These are phyloP conservation scores for Pyricularia grisea DNA, from an alignment of 2,329 filamentous ascomycete genomes.

Conservation along the genomic window DNA sequence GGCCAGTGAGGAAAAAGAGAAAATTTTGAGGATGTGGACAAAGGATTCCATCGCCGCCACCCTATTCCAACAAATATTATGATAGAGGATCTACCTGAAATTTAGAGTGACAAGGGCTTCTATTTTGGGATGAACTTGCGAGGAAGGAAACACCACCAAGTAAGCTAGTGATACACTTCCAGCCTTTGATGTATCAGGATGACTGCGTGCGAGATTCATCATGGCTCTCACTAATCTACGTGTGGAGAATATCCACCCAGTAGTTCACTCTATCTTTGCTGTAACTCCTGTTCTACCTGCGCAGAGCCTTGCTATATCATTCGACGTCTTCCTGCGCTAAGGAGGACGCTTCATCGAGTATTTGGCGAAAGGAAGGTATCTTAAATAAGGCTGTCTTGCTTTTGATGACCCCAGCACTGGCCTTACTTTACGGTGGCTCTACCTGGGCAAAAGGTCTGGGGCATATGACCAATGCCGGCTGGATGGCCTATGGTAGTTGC, in stretches of 20 bases:
- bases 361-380: background rate
- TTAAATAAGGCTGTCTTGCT: background rate
- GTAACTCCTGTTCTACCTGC: background rate
- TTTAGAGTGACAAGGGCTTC: background rate
- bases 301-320: background rate
- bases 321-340: background rate
- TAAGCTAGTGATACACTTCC: background rate
- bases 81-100: background rate
- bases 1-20: conserved; percentile 46
- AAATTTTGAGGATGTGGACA: conserved; percentile 31
- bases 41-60: background rate
- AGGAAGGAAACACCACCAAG: background rate
- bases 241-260: background rate
- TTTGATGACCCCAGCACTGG: background rate
- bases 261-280: background rate
- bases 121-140: no score
- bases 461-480: no score
- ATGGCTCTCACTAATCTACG: background rate
- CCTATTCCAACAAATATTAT: no score
- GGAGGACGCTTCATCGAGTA: background rate
- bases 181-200: background rate
- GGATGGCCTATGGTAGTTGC: no score
- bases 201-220: background rate
- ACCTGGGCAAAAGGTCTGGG: background rate
- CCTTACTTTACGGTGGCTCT: background rate